Evolutionary conservation across 2,329 filamentous ascomycete species (phyloP).

Genomic region (Dichotomopilus funicola): DNA sequence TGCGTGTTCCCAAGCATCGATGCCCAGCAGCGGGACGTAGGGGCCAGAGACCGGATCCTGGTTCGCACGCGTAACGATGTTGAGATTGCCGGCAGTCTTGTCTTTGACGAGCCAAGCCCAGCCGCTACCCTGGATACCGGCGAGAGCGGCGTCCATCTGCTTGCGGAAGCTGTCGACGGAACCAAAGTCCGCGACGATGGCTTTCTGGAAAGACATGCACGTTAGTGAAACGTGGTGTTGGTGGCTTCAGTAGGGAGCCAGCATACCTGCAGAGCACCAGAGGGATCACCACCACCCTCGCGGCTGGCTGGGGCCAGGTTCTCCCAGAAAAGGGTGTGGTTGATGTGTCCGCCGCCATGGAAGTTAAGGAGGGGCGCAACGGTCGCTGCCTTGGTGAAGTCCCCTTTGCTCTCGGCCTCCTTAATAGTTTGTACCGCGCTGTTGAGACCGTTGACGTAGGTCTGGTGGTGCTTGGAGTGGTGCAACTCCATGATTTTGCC

Average conservation of each 20-base stretch:
- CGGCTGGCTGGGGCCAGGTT: constrained; percentile 66
- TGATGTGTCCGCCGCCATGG: constrained; percentile 88
- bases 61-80: constrained; percentile 69
- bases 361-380: constrained; percentile 62
- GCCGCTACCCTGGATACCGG: constrained; percentile 77
- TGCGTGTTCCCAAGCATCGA: constrained; percentile 95
- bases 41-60: constrained; percentile 84
- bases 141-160: constrained; percentile 60
- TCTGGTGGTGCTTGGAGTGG: constrained; percentile 71
- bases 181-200: constrained; percentile 63
- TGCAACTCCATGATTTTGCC: constrained; percentile 76
- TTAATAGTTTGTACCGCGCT: constrained; percentile 54
- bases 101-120: constrained; percentile 87
- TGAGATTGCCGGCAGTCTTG: constrained; percentile 53
- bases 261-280: constrained; percentile 53
- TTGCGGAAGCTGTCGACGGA: constrained; percentile 58
- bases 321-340: constrained; percentile 90
- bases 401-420: constrained; percentile 58
- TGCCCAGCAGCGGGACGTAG: constrained; percentile 74
- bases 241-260: neutral
- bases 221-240: neutral
- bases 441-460: constrained; percentile 73
- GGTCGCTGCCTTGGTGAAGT: constrained; percentile 42
- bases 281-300: constrained; percentile 54
- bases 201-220: constrained; percentile 30